Conservation (phyloP, 768 basidiomycete species). For the Agrocybe praecox region DNA sequence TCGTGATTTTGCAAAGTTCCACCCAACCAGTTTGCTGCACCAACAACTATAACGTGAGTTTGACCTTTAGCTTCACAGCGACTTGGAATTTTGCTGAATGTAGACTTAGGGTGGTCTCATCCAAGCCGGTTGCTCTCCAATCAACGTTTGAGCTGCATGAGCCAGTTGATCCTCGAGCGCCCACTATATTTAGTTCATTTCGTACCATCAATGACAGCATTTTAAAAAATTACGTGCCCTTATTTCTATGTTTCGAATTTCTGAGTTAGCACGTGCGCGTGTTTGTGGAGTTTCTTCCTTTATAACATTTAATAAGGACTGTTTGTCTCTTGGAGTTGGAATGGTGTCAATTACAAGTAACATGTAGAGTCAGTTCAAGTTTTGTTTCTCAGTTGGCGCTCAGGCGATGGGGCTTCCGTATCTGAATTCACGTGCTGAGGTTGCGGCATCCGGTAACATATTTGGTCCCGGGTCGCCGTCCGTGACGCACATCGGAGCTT, state of each 20-base stretch:
- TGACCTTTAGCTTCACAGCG: background rate
- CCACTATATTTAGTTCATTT: no score
- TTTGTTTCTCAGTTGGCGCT: no score
- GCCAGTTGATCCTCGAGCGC: background rate
- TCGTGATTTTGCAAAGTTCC: slow-evolving; percentile 3
- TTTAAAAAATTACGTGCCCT: no score
- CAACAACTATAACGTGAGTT: slow-evolving; percentile 15
- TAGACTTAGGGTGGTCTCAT: slow-evolving; percentile 11
- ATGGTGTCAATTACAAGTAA: no score
- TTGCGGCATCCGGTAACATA: background rate
- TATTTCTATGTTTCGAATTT: no score
- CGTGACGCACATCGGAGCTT: background rate
- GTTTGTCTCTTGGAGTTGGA: no score
- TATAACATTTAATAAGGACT: no score
- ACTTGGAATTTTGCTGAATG: background rate
- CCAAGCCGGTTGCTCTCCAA: slow-evolving; percentile 12
- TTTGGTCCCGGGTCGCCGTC: no score
- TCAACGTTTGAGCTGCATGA: slow-evolving; percentile 4
- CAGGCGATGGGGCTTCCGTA: background rate
- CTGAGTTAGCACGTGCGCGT: no score
- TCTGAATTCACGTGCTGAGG: slow-evolving; percentile 4
- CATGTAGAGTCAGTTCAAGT: no score
- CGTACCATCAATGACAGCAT: no score
- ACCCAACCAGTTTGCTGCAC: slow-evolving; percentile 23
- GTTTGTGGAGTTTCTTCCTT: no score